These are phyloP conservation scores for Thinopyrum elongatum DNA, from an alignment of 176 grass and related monocot species.

Conservation along the genomic window DNA sequence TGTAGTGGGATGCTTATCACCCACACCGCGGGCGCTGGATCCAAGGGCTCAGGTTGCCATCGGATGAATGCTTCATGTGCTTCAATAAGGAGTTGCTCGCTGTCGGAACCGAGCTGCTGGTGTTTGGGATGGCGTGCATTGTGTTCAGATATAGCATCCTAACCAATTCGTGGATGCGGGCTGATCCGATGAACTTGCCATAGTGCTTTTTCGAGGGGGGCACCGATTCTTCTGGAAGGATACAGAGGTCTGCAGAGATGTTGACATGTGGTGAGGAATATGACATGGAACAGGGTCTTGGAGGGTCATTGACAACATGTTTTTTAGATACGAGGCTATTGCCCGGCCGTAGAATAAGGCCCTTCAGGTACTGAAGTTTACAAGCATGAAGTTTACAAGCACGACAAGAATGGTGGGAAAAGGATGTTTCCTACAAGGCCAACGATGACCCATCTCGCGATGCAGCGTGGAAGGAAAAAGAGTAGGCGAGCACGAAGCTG, in stretches of 20 bases:
- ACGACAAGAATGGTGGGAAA: no score
- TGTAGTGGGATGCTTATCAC: constrained; percentile 53
- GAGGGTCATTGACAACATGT: no score
- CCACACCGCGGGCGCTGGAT: constrained; percentile 40
- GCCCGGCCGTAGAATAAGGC: no score
- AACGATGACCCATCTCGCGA: no score
- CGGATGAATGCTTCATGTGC: constrained; percentile 44
- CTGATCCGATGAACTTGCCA: constrained; percentile 43
- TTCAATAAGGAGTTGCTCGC: constrained; percentile 55
- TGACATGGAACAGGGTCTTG: constrained; percentile 39
- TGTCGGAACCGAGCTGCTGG: constrained; percentile 49
- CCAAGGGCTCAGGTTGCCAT: constrained; percentile 34
- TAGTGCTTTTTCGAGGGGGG: constrained; percentile 51
- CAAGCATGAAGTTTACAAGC: no score
- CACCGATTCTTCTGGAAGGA: constrained; percentile 40
- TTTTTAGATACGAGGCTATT: no score
- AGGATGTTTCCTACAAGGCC: no score
- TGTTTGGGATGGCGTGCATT: constrained; percentile 48
- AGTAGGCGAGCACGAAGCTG: no score
- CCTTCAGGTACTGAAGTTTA: no score
- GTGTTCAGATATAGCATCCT: constrained; percentile 51
- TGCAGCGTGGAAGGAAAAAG: no score
- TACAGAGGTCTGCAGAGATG: constrained; percentile 45
- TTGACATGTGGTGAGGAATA: constrained; percentile 52
- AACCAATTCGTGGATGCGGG: constrained; percentile 41